phyloP scores from a whole-genome alignment of 768 basidiomycete genomes.

The Amanita brunnescens region DNA sequence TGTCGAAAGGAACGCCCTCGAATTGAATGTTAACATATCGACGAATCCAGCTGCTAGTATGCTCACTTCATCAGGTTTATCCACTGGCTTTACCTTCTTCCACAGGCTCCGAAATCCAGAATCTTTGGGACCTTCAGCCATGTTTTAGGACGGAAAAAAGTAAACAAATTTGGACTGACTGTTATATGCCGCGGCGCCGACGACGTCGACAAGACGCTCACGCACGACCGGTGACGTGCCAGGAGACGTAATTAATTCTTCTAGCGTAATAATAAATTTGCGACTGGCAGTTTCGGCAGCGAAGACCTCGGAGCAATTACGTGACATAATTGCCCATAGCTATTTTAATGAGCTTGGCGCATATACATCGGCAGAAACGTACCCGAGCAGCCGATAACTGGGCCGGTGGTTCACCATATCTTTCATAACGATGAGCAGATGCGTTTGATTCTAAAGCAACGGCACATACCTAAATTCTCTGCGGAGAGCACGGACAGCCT shows the following conservation, averaged over 20 bases:
- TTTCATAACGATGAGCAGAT: constrained; percentile 17
- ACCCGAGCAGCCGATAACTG: constrained; percentile 74
- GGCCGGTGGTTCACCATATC: constrained; percentile 67
- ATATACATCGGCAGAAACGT: constrained; percentile 17
- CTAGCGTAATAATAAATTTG: constrained; percentile 74
- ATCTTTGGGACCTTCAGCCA: constrained; percentile 16
- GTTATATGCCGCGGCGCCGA: constrained; percentile 74
- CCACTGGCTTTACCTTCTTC: constrained; percentile 69
- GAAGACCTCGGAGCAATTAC: constrained; percentile 68
- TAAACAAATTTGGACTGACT: constrained; percentile 34
- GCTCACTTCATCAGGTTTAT: constrained; percentile 72
- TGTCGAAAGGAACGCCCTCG: constrained; percentile 71
- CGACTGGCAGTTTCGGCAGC: constrained; percentile 59
- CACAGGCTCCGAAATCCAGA: constrained; percentile 66
- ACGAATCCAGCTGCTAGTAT: neutral
- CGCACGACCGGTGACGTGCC: constrained; percentile 73
- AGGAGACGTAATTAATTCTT: constrained; percentile 55
- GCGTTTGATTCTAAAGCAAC: neutral
- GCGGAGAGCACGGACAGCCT: constrained; percentile 73
- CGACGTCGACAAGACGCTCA: constrained; percentile 71
- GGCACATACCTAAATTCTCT: constrained; percentile 73
- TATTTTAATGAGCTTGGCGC: constrained; percentile 18
- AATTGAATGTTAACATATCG: neutral
- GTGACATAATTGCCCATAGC: constrained; percentile 89
- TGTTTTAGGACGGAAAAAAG: constrained; percentile 1